Percentiles rank a stretch among this genome's conserved stretches.
phyloP scores from a whole-genome alignment of 169 alveolate species.

The Cyclospora cayetanensis region DNA sequence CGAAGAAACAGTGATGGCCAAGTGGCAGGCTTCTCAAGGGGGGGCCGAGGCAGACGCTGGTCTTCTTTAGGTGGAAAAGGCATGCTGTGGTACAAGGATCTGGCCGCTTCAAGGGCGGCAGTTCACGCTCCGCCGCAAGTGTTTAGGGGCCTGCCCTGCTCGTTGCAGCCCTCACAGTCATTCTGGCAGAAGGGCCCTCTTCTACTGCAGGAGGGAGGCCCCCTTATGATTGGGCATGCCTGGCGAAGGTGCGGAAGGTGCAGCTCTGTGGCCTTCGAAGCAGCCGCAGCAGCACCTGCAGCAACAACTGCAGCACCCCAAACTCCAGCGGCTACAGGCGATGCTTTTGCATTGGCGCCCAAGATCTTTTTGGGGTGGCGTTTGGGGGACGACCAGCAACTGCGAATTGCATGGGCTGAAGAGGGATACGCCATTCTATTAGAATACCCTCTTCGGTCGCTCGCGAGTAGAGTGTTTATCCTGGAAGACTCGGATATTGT shows the following conservation, averaged over 20 bases:
- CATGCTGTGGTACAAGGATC: background rate
- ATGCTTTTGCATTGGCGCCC: background rate
- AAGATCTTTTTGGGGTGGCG: background rate
- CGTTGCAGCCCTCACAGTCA: background rate
- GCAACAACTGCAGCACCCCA: background rate
- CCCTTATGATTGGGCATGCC: background rate
- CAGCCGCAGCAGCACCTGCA: constrained; percentile 20
- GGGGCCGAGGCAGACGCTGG: too few relatives aligned
- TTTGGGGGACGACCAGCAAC: background rate
- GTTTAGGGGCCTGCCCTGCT: background rate
- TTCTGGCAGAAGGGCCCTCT: background rate
- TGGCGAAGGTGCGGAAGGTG: background rate
- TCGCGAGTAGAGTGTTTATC: background rate
- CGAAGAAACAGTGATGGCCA: too few relatives aligned
- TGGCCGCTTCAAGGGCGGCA: background rate
- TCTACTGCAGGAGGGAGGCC: background rate
- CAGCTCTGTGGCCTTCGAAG: constrained; percentile 3
- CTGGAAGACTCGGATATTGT: background rate
- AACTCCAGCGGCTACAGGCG: background rate
- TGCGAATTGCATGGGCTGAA: background rate
- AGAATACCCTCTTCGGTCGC: background rate
- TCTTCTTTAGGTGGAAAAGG: background rate
- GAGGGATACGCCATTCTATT: background rate
- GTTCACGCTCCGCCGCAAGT: background rate
- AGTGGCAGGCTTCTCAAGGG: too few relatives aligned